Percentiles rank a stretch among this genome's conserved stretches.
Evolutionary conservation across 2,329 filamentous ascomycete species (phyloP).

Genomic region (Botrytis paeoniae): DNA sequence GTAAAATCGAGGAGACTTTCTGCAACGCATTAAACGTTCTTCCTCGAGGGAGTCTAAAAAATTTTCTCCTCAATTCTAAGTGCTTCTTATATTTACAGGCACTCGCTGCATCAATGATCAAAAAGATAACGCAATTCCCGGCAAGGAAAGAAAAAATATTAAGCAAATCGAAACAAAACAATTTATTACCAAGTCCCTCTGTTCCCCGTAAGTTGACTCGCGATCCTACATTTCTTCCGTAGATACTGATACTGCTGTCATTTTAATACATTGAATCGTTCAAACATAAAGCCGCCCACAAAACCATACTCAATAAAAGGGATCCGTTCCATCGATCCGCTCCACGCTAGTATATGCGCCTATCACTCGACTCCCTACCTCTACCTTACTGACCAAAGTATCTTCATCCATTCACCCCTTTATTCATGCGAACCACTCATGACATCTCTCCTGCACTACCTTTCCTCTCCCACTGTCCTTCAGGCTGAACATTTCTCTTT

Average conservation of each 20-base stretch:
- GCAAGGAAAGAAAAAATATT: no score
- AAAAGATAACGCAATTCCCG: neutral
- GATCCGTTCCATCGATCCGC: neutral
- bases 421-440: constrained; percentile 15
- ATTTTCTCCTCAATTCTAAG: neutral
- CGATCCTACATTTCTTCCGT: neutral
- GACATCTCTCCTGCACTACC: constrained; percentile 34
- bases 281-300: neutral
- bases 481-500: constrained; percentile 41
- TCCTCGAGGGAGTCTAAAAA: no score
- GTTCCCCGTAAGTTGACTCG: neutral
- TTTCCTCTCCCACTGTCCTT: constrained; percentile 33
- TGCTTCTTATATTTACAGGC: neutral
- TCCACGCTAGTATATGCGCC: neutral
- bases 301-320: neutral
- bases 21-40: no score
- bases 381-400: neutral
- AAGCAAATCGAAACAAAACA: neutral
- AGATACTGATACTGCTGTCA: neutral
- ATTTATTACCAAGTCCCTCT: neutral
- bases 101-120: neutral
- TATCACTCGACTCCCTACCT: neutral
- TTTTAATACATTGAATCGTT: neutral
- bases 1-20: neutral
- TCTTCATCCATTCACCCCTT: neutral